Percentiles rank a stretch among this genome's conserved stretches.
Conservation (phyloP, 345 rosid genomes). For the Anastatica hierochuntica region DNA sequence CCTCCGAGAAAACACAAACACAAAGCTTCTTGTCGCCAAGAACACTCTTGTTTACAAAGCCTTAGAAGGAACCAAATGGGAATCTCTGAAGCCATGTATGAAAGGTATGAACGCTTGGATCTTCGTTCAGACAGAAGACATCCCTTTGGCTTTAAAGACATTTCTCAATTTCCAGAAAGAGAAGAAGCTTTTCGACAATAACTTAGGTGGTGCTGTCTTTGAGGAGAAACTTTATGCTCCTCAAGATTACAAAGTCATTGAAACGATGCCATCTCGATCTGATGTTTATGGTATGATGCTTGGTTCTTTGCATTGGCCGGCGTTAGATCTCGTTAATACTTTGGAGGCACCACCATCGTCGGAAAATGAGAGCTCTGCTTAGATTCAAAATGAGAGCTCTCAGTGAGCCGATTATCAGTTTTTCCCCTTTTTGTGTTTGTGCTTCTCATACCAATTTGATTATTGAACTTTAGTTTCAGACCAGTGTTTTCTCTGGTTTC, state of each 20-base stretch:
- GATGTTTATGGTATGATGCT: constrained; percentile 64
- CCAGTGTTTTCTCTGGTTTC: constrained; percentile 4
- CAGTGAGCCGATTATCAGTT: constrained; percentile 19
- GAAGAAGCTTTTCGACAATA: constrained; percentile 55
- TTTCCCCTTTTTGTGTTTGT: constrained; percentile 1
- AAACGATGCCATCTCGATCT: constrained; percentile 67
- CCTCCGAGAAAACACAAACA: constrained; percentile 44
- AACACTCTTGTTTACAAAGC: constrained; percentile 81
- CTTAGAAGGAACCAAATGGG: constrained; percentile 79
- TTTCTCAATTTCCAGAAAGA: constrained; percentile 67
- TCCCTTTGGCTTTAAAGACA: constrained; percentile 68
- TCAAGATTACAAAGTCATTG: constrained; percentile 58
- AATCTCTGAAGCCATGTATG: constrained; percentile 83
- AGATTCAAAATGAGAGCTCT: not conserved
- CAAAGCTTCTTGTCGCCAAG: constrained; percentile 72
- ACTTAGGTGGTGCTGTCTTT: constrained; percentile 78
- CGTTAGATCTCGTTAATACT: constrained; percentile 60
- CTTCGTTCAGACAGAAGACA: constrained; percentile 81
- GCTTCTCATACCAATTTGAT: not conserved
- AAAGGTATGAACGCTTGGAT: constrained; percentile 94
- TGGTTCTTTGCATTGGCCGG: constrained; percentile 69
- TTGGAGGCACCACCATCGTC: constrained; percentile 59
- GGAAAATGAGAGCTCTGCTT: constrained; percentile 10
- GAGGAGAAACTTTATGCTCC: constrained; percentile 81
- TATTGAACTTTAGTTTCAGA: not conserved